Conservation (phyloP, 495 filamentous ascomycete species). For the Talaromyces liani region DNA sequence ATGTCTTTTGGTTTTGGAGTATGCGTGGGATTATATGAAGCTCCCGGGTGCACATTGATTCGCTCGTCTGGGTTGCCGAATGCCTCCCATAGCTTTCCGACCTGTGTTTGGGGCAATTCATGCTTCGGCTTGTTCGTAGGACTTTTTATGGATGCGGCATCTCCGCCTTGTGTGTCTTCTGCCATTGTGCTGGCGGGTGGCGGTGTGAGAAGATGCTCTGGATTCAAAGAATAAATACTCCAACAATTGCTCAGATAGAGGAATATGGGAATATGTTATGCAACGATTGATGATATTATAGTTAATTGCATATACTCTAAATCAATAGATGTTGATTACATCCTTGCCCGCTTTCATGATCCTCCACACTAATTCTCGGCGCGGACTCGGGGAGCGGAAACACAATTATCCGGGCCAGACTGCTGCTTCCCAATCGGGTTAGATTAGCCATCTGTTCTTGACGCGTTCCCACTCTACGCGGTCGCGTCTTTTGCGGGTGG, state of each 20-base stretch:
- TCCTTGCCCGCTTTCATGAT: not conserved
- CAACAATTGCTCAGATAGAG: not conserved
- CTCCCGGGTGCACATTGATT: slow-evolving; percentile 41
- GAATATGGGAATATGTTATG: not conserved
- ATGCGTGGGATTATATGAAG: slow-evolving; percentile 38
- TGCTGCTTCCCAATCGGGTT: not conserved
- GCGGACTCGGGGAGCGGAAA: not conserved
- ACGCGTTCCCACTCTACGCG: slow-evolving; percentile 4
- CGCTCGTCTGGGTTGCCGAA: slow-evolving; percentile 42
- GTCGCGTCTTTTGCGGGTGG: not conserved
- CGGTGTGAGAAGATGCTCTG: not conserved
- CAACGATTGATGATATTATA: not conserved
- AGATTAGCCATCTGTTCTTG: not conserved
- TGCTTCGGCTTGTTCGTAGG: slow-evolving; percentile 28
- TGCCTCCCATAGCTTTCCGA: slow-evolving; percentile 44
- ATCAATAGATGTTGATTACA: not conserved
- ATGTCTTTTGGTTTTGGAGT: slow-evolving; percentile 33
- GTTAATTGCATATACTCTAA: not conserved
- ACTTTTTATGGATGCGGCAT: not conserved
- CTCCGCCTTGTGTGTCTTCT: slow-evolving; percentile 41
- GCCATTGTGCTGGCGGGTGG: slow-evolving; percentile 37
- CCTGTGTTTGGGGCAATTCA: slow-evolving; percentile 37
- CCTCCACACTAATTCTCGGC: not conserved
- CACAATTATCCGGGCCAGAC: not conserved
- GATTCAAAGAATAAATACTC: not conserved